Evolutionary conservation across 1,139 yeast species (phyloP), one percentile per base, ranked within the genome.

Genomic region (Suhomyces panamericanus): DNA sequence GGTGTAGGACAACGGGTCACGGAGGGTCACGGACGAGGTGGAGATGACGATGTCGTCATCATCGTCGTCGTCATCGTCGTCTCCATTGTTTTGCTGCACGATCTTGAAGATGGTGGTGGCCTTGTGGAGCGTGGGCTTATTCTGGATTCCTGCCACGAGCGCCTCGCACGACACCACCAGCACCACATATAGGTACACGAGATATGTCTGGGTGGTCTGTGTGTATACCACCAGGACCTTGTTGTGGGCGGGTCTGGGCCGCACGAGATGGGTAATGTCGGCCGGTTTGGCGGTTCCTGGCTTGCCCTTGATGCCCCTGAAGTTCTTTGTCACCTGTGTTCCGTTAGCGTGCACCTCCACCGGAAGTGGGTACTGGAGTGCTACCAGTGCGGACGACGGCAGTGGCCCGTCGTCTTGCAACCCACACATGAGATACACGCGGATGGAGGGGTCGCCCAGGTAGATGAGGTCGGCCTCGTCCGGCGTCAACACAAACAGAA

Each of bases 231-330:
- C 55, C 42, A 73, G 75, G 17, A 84, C 53, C 3, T 59, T 53
- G 54, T 83, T 83, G 2, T 51, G 39, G 4, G 50, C 50, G 0
- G 69, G 64, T 1, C 63, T 42, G 0, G 49, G 49, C 12, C 64
- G 62, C n/a, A 80, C 34, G 44, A 64, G 62, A 1, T 68, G 64
- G 0, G 87, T 81, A 35, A 85, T 55, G 59, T 86, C 82, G 1
- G 85, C 85, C 0, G 93, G 91, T 46, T 77, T 74, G 1, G 85
- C 81, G 0, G 90, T 79, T 0, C 88, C 88, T 0, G 73, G 70
- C 47, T 73, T 78, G 39, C 80, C 78, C 58, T 83, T 84, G 32
- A 84, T 66, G 1, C 89, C 90, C 52, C 76, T 73, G 22, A 78
- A 76, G 51, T 73, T 77, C 48, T 75, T 81, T 32, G 72, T 73